Evolutionary conservation across 805 yeast species (phyloP), one percentile per base, ranked within the genome.

Genomic region (Naumovozyma baii): DNA sequence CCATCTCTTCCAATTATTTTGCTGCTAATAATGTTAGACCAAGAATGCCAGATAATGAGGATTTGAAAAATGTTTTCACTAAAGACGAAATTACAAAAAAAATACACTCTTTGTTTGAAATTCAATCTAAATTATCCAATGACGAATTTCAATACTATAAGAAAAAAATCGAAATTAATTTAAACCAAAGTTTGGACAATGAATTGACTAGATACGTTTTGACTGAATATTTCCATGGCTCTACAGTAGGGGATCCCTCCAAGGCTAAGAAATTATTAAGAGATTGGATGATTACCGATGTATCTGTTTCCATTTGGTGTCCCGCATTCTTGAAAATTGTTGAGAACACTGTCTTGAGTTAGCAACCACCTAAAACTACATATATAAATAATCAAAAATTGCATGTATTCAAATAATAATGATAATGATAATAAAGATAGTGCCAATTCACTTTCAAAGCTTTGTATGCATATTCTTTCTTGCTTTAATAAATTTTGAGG

Each of bases 271-370:
- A 50, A 41, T 52, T 47, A 36, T 64, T 64, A 38, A 69, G 64
- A 22, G 62, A 70, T 22, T 79, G 75, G 65, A 76, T 79, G 74
- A 63, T 79, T 61, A 49, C 61, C 2, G 74, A 77, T 48, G 70
- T 68, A 33, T 78, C 82, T 1, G 72, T 74, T 9, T 67, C 76
- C 38, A 58, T 61, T 18, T 83, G 94, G 94, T 75, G 83, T 44
- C 67, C 75, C 18, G 81, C 88, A 3, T 63, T 83, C 39, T 69
- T 78, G 37, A 78, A 78, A 52, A 56, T 80, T 3, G 48, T 74
- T 13, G 74, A 72, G 39, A 62, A 61, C 39, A 46, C 44, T 4
- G 10, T 22, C 9, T 22, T 7, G 26, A 22, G 10, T 10, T 22
- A 10, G 26, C 26, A 7, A 7, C 26, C 26, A 7, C 10, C 7